Conservation (phyloP, 2,329 filamentous ascomycete genomes). For the Graphilbum ipis-grandicollis region DNA sequence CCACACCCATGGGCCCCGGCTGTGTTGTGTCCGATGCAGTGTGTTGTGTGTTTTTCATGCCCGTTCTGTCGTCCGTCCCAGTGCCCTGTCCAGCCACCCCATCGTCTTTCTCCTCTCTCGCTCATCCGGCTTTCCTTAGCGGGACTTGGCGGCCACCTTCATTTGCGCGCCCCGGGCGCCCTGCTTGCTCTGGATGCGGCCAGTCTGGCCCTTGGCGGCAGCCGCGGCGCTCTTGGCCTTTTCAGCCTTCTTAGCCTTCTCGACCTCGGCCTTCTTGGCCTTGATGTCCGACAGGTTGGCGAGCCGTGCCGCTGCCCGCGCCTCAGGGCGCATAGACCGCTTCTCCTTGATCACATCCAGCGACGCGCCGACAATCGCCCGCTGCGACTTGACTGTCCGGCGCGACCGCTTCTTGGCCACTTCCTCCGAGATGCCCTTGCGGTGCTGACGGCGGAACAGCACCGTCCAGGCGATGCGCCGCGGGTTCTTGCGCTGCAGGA, state of each 20-base stretch:
- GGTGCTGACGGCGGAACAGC: conserved; percentile 96
- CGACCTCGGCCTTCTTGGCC: conserved; percentile 85
- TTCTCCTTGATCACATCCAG: conserved; percentile 99
- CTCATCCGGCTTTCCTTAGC: conserved; percentile 36
- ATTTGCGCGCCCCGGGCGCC: conserved; percentile 75
- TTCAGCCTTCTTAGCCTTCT: conserved; percentile 94
- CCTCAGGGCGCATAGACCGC: conserved; percentile 86
- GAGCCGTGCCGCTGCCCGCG: conserved; percentile 75
- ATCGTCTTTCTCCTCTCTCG: not conserved
- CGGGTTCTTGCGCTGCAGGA: conserved; percentile 99
- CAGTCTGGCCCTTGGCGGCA: conserved; percentile 59
- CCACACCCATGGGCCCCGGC: too few relatives aligned
- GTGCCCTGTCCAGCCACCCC: not conserved
- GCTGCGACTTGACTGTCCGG: conserved; percentile 95
- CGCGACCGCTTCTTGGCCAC: conserved; percentile 99
- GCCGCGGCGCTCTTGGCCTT: conserved; percentile 83
- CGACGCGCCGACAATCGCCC: conserved; percentile 96
- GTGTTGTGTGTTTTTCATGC: not conserved
- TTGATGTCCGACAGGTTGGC: conserved; percentile 94
- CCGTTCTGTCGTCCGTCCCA: too few relatives aligned
- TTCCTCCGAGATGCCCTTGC: conserved; percentile 99
- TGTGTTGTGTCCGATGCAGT: not conserved
- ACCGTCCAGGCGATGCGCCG: conserved; percentile 98
- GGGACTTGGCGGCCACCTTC: conserved; percentile 76
- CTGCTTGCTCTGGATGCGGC: conserved; percentile 87